Conservation (phyloP, 345 rosid species). For the Populus deltoides region DNA sequence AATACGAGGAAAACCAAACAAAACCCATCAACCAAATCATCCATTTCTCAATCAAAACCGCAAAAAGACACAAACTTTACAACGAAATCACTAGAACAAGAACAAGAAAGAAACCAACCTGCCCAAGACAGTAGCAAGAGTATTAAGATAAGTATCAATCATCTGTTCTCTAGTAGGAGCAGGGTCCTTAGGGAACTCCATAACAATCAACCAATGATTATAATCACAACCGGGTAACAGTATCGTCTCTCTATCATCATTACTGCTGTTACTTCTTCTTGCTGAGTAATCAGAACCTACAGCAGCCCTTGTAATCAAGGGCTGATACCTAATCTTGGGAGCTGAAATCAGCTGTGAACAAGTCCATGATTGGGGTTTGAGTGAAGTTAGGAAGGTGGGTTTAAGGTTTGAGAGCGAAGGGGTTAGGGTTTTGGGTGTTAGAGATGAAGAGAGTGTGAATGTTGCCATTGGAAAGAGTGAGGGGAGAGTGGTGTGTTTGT, state of each 20-base stretch:
- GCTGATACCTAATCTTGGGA: background rate
- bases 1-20: too few relatives aligned
- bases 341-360: conserved; percentile 10
- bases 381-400: conserved; percentile 25
- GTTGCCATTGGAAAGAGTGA: conserved; percentile 46
- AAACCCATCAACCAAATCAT: background rate
- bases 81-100: background rate
- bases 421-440: conserved; percentile 10
- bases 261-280: conserved; percentile 54
- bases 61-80: background rate
- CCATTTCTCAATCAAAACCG: too few relatives aligned
- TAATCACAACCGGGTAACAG: conserved; percentile 93
- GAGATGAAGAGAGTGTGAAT: conserved; percentile 27
- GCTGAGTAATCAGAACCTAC: conserved; percentile 62
- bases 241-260: conserved; percentile 81
- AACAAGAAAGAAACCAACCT: conserved; percentile 35
- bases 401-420: conserved; percentile 38
- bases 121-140: conserved; percentile 85
- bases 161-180: conserved; percentile 89
- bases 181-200: conserved; percentile 97
- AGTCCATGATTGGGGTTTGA: conserved; percentile 2
- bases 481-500: background rate
- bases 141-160: conserved; percentile 88
- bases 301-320: conserved; percentile 31
- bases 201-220: conserved; percentile 94